Conservation (phyloP, 441 rosid species). For the Geranium incanum region DNA sequence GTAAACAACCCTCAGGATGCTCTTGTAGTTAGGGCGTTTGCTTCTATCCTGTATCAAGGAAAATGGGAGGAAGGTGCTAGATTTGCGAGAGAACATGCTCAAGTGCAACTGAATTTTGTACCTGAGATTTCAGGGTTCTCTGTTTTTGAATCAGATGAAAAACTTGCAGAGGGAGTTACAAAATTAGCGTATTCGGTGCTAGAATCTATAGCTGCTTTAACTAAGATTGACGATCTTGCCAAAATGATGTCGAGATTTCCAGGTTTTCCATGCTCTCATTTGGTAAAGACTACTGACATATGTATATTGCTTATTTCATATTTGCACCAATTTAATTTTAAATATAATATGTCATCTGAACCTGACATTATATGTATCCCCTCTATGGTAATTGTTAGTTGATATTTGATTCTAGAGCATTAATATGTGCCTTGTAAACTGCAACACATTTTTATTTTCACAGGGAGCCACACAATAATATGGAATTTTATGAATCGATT, state of each 20-base stretch:
- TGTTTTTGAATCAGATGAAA: conserved; percentile 42
- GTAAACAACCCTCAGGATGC: conserved; percentile 70
- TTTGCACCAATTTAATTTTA: neutral
- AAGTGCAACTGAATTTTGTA: conserved; percentile 27
- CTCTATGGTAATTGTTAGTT: neutral
- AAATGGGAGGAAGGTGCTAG: conserved; percentile 58
- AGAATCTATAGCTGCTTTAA: conserved; percentile 41
- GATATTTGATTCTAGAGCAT: neutral
- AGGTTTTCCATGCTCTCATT: conserved; percentile 32
- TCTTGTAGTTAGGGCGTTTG: conserved; percentile 57
- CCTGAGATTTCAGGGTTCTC: conserved; percentile 60
- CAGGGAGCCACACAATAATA: neutral
- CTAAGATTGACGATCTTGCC: conserved; percentile 28
- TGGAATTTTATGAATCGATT: neutral
- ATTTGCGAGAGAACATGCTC: conserved; percentile 51
- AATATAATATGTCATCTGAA: neutral
- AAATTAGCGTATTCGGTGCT: conserved; percentile 43
- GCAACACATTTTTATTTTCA: neutral
- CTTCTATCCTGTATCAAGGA: conserved; percentile 66
- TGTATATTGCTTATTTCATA: neutral
- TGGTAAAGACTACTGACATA: conserved; percentile 40
- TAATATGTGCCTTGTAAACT: neutral
- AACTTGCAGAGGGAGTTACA: conserved; percentile 52
- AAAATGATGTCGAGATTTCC: conserved; percentile 39
- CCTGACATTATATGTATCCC: neutral